Evolutionary conservation across 495 filamentous ascomycete species (phyloP).

Genomic region (Oidiodendron maius): DNA sequence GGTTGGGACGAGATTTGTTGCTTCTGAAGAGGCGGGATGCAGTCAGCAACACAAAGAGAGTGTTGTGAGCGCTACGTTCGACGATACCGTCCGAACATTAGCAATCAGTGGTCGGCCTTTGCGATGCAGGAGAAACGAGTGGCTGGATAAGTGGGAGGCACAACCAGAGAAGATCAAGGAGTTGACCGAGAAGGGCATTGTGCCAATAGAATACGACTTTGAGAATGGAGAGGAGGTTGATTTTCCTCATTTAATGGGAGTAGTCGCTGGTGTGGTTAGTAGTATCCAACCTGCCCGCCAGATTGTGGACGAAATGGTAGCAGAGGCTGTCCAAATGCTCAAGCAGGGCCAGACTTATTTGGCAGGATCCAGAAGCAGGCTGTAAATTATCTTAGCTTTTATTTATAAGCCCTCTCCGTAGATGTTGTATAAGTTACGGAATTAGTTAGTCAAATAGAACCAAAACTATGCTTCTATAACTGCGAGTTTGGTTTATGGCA

Average conservation of each 20-base stretch:
- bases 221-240: slow-evolving; percentile 73
- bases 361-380: slow-evolving; percentile 32
- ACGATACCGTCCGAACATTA: slow-evolving; percentile 71
- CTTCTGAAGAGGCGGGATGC: slow-evolving; percentile 68
- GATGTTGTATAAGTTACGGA: no score
- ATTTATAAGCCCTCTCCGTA: neutral
- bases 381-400: slow-evolving; percentile 27
- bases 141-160: slow-evolving; percentile 71
- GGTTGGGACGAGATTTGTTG: slow-evolving; percentile 85
- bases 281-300: slow-evolving; percentile 71
- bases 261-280: slow-evolving; percentile 71
- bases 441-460: neutral
- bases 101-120: slow-evolving; percentile 75
- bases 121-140: slow-evolving; percentile 75
- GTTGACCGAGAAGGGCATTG: slow-evolving; percentile 66
- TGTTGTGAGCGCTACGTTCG: slow-evolving; percentile 68
- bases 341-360: slow-evolving; percentile 48
- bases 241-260: slow-evolving; percentile 86
- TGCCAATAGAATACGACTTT: slow-evolving; percentile 75
- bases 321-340: slow-evolving; percentile 66
- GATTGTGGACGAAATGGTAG: slow-evolving; percentile 86
- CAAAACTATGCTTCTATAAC: neutral
- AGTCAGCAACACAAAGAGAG: slow-evolving; percentile 72
- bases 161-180: slow-evolving; percentile 64
- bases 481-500: no score